Conservation (phyloP, 306 rosid species). For the Cucurbita maxima region DNA sequence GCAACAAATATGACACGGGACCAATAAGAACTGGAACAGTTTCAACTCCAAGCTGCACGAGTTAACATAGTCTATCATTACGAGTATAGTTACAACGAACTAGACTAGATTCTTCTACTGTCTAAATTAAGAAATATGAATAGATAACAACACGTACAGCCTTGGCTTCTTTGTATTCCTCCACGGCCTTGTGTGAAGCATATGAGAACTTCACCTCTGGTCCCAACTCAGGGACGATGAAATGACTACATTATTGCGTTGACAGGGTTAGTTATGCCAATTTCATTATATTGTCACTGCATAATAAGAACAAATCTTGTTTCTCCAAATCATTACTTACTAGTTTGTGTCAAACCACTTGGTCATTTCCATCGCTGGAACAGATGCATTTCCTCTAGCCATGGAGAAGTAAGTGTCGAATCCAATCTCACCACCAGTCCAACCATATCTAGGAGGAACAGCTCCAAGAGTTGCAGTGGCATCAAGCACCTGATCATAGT, state of each 20-base stretch:
- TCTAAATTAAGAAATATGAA: no score
- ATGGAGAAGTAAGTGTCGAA: constrained; percentile 68
- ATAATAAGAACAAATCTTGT: background rate
- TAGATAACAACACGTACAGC: constrained; percentile 30
- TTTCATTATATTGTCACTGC: background rate
- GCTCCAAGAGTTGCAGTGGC: constrained; percentile 75
- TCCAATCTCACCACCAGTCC: constrained; percentile 58
- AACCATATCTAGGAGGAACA: constrained; percentile 61
- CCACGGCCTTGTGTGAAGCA: constrained; percentile 74
- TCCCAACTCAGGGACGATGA: constrained; percentile 73
- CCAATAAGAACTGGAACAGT: constrained; percentile 69
- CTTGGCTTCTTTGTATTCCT: constrained; percentile 70
- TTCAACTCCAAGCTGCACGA: constrained; percentile 51
- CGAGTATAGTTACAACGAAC: background rate
- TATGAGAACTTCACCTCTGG: constrained; percentile 65
- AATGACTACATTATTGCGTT: constrained; percentile 41
- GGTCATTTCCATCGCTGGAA: constrained; percentile 85
- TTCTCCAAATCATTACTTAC: constrained; percentile 19
- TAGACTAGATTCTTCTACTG: background rate
- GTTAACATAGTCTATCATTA: background rate
- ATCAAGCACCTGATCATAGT: constrained; percentile 75
- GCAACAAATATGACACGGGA: constrained; percentile 67
- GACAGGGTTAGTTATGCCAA: background rate
- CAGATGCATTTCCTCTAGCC: constrained; percentile 69
- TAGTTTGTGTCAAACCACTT: constrained; percentile 86